A percentile compares a stretch with the other conserved stretches of the same genome.
Conservation (phyloP, 1,284 basidiomycete genomes). For the Microbotryum violaceum region DNA sequence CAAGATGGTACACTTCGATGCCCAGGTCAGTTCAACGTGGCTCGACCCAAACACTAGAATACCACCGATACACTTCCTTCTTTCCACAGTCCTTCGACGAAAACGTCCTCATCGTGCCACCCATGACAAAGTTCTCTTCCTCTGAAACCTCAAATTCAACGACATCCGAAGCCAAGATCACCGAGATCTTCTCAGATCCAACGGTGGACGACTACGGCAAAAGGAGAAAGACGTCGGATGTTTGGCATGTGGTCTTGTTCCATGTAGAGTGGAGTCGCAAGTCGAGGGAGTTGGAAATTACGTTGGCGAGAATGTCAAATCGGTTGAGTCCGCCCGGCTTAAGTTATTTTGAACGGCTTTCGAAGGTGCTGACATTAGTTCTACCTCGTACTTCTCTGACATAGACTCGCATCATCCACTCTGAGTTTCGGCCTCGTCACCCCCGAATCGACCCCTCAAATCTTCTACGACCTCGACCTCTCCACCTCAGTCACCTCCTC, state of each 20-base stretch:
- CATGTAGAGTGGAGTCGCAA: conserved; percentile 18
- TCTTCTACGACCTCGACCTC: conserved; percentile 27
- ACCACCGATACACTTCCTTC: not conserved
- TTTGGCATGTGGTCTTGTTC: conserved; percentile 23
- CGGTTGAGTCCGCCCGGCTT: not conserved
- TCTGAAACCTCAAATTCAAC: not conserved
- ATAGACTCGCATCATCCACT: not conserved
- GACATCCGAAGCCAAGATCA: not conserved
- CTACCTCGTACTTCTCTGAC: not conserved
- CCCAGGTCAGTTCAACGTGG: conserved; percentile 8
- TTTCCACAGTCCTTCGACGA: conserved; percentile 17
- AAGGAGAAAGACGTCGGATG: not conserved
- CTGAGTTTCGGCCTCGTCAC: conserved; percentile 15
- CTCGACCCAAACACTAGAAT: too few species aligned
- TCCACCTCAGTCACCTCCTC: conserved; percentile 13
- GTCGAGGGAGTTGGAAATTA: conserved; percentile 18
- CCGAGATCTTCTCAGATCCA: conserved; percentile 4
- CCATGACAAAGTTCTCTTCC: not conserved
- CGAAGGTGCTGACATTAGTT: not conserved
- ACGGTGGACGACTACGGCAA: not conserved
- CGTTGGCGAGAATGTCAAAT: conserved; percentile 9
- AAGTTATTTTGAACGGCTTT: not conserved
- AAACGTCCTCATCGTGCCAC: conserved; percentile 13
- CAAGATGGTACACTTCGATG: not conserved
- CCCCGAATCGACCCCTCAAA: conserved; percentile 8